These are phyloP conservation scores for Isabelozyma rhagii DNA, from an alignment of 805 yeast species.

Conservation along the genomic window DNA sequence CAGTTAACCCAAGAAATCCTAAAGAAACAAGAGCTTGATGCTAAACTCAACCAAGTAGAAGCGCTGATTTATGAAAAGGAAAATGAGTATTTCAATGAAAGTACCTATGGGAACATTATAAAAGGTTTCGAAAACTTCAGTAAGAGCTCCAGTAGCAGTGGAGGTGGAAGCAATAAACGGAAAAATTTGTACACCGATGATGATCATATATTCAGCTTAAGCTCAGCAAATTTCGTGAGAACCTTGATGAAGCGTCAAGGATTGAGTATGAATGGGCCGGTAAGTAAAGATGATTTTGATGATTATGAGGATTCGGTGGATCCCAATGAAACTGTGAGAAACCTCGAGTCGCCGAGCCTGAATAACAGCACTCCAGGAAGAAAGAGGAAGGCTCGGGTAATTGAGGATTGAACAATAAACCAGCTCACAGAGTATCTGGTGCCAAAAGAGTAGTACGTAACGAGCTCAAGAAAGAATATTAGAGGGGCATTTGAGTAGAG, in stretches of 20 bases:
- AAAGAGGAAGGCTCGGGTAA: conserved; percentile 22
- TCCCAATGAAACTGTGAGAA: conserved; percentile 7
- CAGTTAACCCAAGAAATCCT: conserved; percentile 62
- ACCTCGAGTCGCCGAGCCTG: neutral
- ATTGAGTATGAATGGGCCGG: neutral
- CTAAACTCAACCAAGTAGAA: conserved; percentile 59
- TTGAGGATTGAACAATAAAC: conserved; percentile 17
- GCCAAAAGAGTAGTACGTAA: too few species aligned
- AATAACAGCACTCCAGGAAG: conserved; percentile 16
- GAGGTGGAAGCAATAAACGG: conserved; percentile 37
- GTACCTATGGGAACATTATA: conserved; percentile 76
- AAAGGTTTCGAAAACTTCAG: conserved; percentile 85
- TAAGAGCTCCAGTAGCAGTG: conserved; percentile 31
- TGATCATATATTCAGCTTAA: conserved; percentile 76
- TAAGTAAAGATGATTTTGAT: conserved; percentile 30
- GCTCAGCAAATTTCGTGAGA: conserved; percentile 67
- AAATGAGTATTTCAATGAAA: conserved; percentile 70
- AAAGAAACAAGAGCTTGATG: conserved; percentile 63
- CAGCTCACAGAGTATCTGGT: too few species aligned
- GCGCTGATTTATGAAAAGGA: conserved; percentile 79
- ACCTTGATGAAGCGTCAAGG: conserved; percentile 40
- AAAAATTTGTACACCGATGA: conserved; percentile 61
- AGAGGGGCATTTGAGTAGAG: neutral
- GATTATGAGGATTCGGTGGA: conserved; percentile 37
- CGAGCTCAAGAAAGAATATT: neutral